Base-by-base conservation (phyloP, 106 monocot genomes). In the Allium fistulosum region DNA sequence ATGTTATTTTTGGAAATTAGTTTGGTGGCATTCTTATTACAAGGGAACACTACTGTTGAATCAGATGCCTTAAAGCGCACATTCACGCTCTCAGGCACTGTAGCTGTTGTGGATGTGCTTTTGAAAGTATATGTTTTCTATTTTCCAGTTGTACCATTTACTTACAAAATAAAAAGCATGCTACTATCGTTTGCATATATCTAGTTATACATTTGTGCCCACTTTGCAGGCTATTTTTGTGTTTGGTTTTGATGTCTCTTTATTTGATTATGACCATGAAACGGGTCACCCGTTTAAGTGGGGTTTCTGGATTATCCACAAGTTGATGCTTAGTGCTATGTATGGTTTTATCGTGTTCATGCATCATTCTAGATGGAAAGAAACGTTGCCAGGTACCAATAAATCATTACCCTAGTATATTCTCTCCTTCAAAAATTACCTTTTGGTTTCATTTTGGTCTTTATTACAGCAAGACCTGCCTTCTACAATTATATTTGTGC, bases 311-410 rank as follows among this genome's bases (percentile, higher is more conserved):
- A 77, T 83, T 53, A 66, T 89, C 8, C 89, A 87, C 75, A 87
- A 82, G 70, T 63, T 97, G 49, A 51, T 92, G 61, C 86, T 97
- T 51, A 75, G 87, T 61, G 84, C 82, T 48, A 82, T 90, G 15
- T 97, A 97, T 81, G 97, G 84, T 28, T 76, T 79, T 17, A 84
- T 97, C 74, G 50, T 97, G 26, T 92, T 84, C 77, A 83, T 97
- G 89, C 71, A 97, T 63, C 92, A 97, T 53, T 84, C 89, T 52
- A 97, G 79, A 65, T 92, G 92, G 97, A 97, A 80, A 79, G 97
- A 97, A 63, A 83, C 86, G 57, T 63, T 92, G 49, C 92, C 97
- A 53, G 97, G 97, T 90, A 79, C 68, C 46, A 0, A 5, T 45
- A 9, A 13, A 28, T 61, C 0, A 37, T 37, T 37, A 37, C 2